Conservation (phyloP, 176 grass and related monocot genomes). For the Microstegium vimineum region DNA sequence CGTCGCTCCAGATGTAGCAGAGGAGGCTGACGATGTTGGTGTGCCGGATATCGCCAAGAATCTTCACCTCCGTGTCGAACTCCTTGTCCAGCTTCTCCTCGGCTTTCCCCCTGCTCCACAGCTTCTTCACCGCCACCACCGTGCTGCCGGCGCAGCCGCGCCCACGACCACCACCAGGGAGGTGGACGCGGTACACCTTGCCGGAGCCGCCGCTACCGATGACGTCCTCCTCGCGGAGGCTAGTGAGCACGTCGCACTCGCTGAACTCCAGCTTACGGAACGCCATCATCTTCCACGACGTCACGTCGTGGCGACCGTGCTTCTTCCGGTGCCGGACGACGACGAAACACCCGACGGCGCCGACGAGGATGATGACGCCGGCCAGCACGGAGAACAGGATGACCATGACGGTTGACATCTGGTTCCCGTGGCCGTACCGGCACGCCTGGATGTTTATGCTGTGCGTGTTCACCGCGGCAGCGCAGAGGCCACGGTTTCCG, state of each 20-base stretch:
- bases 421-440: neutral
- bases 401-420: neutral
- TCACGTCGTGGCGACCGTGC: neutral
- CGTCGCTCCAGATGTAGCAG: conserved; percentile 44
- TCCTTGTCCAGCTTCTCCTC: conserved; percentile 29
- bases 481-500: conserved; percentile 36
- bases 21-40: conserved; percentile 61
- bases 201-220: conserved; percentile 67
- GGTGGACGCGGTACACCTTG: conserved; percentile 56
- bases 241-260: conserved; percentile 8
- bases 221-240: conserved; percentile 41
- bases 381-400: conserved; percentile 34
- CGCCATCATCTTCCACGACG: conserved; percentile 37
- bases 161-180: neutral
- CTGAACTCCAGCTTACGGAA: conserved; percentile 48
- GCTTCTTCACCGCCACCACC: conserved; percentile 59
- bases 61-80: conserved; percentile 52
- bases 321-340: neutral
- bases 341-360: neutral
- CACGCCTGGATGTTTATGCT: conserved; percentile 16
- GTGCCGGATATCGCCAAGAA: conserved; percentile 55
- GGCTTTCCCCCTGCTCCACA: conserved; percentile 25
- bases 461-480: neutral
- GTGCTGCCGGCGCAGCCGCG: neutral
- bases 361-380: neutral